Base-by-base conservation (phyloP, 176 grass and related monocot genomes). In the Cenchrus americanus region DNA sequence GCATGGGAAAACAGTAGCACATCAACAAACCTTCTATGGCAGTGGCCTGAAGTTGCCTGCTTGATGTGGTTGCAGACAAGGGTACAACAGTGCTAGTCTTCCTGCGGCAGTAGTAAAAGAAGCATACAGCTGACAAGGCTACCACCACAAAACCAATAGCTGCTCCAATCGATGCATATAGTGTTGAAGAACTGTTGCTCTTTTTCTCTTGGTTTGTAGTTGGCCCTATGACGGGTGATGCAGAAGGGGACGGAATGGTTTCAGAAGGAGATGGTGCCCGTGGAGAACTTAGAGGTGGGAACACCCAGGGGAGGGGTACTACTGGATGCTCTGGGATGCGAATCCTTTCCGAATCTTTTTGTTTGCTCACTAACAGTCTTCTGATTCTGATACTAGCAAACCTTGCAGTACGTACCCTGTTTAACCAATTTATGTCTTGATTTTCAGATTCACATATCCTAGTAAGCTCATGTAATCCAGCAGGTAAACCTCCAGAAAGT, bases 61-160 rank as follows among this genome's bases (percentile, higher is more conserved):
- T 87, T 71, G 91, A 80, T 41, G 58, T 73, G 48, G 3, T 80
- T 11, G 91, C 74, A 61, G 85, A 80, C 81, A 88, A 90, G 11
- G 96, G 96, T n/a, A 92, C 94, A 71, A 98, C 77, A 4, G 58
- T 86, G 42, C 87, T 87, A 75, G 69, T 52, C 40, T 87, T 98
- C 41, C 49, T 82, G 68, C 21, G 66, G 67, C 77, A 70, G 53
- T 66, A 85, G 72, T 66, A 90, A 89, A 92, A 17, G 44, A 86
- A 61, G 26, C 80, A 89, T 75, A 71, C 59, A 24, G 55, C 86
- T 80, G 69, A 78, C 41, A 85, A 60, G 49, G 84, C 85, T 8
- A 49, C 53, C 43, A 86, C 40, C 5, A 80, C 68, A 66, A 85
- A 70, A 87, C 42, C 79, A 79, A 92, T 61, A 4, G 24, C 83